Evolutionary conservation across 352 stramenopile genomes (phyloP).

Genomic region (Phytopythium ostracodes): DNA sequence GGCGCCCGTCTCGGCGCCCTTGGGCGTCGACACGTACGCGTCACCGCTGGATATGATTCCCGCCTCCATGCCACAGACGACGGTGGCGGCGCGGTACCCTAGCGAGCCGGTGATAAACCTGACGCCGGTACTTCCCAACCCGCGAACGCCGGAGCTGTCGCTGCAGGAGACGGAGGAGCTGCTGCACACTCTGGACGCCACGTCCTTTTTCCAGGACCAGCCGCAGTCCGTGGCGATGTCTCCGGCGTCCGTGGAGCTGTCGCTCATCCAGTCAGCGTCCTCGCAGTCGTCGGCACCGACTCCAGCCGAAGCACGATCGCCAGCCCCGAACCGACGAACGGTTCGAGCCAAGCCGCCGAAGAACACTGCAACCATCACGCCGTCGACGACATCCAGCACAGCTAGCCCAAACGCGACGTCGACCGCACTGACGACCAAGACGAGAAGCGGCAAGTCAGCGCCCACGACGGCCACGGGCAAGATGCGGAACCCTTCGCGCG

Average conservation of each 20-base stretch:
- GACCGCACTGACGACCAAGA: conserved; percentile 2
- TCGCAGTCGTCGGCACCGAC: neutral
- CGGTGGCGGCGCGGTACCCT: neutral
- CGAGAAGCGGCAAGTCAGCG: conserved; percentile 6
- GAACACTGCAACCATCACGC: neutral
- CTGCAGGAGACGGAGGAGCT: conserved; percentile 28
- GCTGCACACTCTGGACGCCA: conserved; percentile 23
- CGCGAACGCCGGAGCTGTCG: conserved; percentile 12
- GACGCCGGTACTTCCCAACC: neutral
- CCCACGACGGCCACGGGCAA: conserved; percentile 15
- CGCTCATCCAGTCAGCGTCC: neutral
- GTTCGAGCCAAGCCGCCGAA: neutral
- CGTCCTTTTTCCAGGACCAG: conserved; percentile 9
- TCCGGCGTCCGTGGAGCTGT: neutral
- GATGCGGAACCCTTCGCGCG: conserved; percentile 38
- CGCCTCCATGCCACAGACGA: neutral
- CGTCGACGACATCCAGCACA: neutral
- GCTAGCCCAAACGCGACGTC: neutral
- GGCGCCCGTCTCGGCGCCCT: neutral
- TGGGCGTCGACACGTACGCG: neutral
- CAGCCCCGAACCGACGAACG: neutral
- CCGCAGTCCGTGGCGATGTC: neutral
- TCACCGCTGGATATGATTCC: neutral
- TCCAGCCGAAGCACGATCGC: neutral
- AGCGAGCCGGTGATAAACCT: neutral